phyloP scores from a whole-genome alignment of 768 basidiomycete species.

The Boletus rex-veris region DNA sequence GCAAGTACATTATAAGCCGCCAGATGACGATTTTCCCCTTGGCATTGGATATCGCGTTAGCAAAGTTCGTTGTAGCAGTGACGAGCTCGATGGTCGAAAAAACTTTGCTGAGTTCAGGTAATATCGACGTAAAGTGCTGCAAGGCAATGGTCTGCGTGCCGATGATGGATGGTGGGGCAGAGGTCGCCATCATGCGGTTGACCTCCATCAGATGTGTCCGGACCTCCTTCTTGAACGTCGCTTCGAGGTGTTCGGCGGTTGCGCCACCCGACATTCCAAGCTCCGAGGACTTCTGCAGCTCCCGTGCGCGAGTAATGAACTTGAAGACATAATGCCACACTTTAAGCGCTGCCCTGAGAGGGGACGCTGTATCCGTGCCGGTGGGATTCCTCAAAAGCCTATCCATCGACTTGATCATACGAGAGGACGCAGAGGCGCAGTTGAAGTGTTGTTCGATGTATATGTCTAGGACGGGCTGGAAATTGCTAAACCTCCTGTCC shows the following conservation, averaged over 20 bases:
- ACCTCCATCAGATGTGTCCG: slow-evolving; percentile 73
- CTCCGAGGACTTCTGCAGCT: slow-evolving; percentile 81
- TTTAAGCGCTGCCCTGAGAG: slow-evolving; percentile 84
- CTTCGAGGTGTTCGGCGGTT: slow-evolving; percentile 82
- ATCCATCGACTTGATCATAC: slow-evolving; percentile 86
- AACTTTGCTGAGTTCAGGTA: slow-evolving; percentile 82
- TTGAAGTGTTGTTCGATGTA: slow-evolving; percentile 91
- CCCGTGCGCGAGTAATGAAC: slow-evolving; percentile 87
- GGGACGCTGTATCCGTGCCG: slow-evolving; percentile 66
- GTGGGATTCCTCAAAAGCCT: slow-evolving; percentile 72
- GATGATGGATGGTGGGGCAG: slow-evolving; percentile 80
- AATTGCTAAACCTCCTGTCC: slow-evolving; percentile 93
- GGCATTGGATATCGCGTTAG: slow-evolving; percentile 69
- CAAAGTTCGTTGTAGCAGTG: slow-evolving; percentile 81
- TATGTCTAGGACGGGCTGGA: slow-evolving; percentile 88
- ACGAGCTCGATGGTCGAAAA: slow-evolving; percentile 83
- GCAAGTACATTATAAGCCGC: slow-evolving; percentile 92
- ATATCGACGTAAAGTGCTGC: slow-evolving; percentile 88
- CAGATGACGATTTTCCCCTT: slow-evolving; percentile 90
- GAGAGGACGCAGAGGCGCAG: slow-evolving; percentile 74
- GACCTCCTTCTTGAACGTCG: slow-evolving; percentile 80
- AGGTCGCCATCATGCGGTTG: slow-evolving; percentile 83
- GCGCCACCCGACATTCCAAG: slow-evolving; percentile 74
- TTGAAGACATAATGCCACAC: slow-evolving; percentile 98
- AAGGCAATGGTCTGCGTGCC: slow-evolving; percentile 94